Evolutionary conservation across 805 yeast genomes (phyloP), one percentile per base, ranked within the genome.

Genomic region (Candida railenensis): DNA sequence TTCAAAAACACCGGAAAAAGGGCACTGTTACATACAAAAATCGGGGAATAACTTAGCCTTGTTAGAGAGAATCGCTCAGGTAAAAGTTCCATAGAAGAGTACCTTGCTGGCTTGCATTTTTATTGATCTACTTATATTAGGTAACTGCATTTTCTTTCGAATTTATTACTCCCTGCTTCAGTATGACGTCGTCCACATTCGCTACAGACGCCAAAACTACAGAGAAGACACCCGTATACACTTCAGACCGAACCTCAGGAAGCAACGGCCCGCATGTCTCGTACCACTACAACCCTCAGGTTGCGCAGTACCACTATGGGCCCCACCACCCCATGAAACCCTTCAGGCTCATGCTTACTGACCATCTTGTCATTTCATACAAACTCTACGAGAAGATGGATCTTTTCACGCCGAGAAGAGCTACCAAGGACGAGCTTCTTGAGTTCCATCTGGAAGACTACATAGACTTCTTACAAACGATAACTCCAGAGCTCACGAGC

Each of bases 241-340:
- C 53, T 19, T 59, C 62, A 2, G 57, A 57, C 36, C 30, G 30
- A 25, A 5, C 30, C 11, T 25, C 30, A 25, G 21, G 47, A 22
- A 45, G 43, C 4, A 73, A 74, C 48, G 69, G 69, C 11, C 82
- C 84, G 2, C 69, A 80, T 58, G 96, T 90, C 1, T 88, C 96
- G 7, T 90, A 90, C 67, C 97, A 90, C 65, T 89, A 79, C 66
- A 90, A 90, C 63, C 87, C 90, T 21, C 81, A 84, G 44, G 95
- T 85, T 0, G 76, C 88, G 1, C 78, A 81, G 53, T 91, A 84
- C 65, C 97, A 91, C 59, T 91, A 88, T 64, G 99, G 99, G 15
- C 87, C 88, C 1, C 80, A 83, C 49, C 99, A 92, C 66, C 99
- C 99, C n/a, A 92, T 92, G 99, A 92, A 92, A 64, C 99, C 99